Base-by-base conservation (phyloP, 192 early-diverging fungal genomes). In the Rhizoclosmatium sp. region DNA sequence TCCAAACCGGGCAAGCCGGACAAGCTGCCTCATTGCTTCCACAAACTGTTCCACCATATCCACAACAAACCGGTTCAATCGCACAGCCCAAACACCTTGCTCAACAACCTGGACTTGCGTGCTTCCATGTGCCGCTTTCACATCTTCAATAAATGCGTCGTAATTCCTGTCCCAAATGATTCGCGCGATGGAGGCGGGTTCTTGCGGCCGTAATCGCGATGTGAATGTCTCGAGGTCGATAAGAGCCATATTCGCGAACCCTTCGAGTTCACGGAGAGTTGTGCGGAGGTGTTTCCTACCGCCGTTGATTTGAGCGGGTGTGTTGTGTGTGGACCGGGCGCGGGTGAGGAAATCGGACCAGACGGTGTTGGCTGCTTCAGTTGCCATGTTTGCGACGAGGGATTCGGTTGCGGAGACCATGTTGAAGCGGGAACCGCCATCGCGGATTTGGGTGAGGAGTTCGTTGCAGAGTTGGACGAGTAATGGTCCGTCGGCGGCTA, bases 341-440 rank as follows among this genome's bases (percentile, higher is more conserved):
- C 82, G 81, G 59, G 31, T 75, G 31, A 85, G 75, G 54, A 89
- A 89, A 39, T 84, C 85, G 40, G 81, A 59, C 87, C 87, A 89
- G 47, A 86, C 85, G n/a, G 83, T 84, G 78, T 86, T 89, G 73
- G 87, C 83, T 4, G 87, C 87, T 74, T 89, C 87, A 0, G 85
- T 65, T 39, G 87, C 87, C 87, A 89, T 89, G 79, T 89, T 89
- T 59, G 78, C 67, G 4, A 89, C 87, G 9, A 89, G 78, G 39
- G 85, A 84, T 79, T 89, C 87, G 45, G 87, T 89, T 2, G 85
- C 87, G 5, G 84, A 80, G 65, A 86, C 79, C 87, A 89, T 89
- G 75, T 89, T 89, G 83, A 88, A 88, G 49, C 87, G 82, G 78
- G 72, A 84, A 31, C 87, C 87, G 41, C 87, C 87, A 51, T 81